Evolutionary conservation across 257 asterid genomes (phyloP).

Genomic region (Hygrophila difformis): DNA sequence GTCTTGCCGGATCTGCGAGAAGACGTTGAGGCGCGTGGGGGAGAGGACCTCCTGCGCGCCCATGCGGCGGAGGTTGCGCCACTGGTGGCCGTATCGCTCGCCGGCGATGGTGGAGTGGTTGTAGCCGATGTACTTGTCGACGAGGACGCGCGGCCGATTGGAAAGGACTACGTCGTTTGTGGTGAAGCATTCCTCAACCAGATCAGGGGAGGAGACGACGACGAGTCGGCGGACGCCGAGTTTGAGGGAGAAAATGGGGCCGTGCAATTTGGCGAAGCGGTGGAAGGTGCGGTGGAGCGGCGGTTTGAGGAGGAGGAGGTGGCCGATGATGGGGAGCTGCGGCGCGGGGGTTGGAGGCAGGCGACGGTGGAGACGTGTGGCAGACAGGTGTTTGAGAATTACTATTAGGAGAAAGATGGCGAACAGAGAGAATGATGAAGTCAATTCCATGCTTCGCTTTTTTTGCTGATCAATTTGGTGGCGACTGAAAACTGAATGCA

Average conservation of each 20-base stretch:
- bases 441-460: too few species aligned
- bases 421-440: too few species aligned
- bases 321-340: conserved; percentile 30
- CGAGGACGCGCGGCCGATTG: conserved; percentile 29
- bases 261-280: conserved; percentile 24
- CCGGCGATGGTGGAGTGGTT: conserved; percentile 33
- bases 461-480: too few species aligned
- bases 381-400: too few species aligned
- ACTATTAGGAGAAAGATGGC: too few species aligned
- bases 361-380: too few species aligned
- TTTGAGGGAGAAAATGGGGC: conserved; percentile 37
- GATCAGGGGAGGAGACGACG: conserved; percentile 31
- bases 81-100: conserved; percentile 33
- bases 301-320: conserved; percentile 37
- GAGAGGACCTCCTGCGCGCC: conserved; percentile 30
- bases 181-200: conserved; percentile 33
- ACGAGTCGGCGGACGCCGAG: conserved; percentile 36
- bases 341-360: conserved; percentile 26
- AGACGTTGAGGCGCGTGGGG: conserved; percentile 27
- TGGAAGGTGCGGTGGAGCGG: conserved; percentile 44
- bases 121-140: conserved; percentile 34
- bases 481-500: too few species aligned
- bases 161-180: conserved; percentile 32
- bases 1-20: conserved; percentile 23
- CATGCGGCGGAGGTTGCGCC: conserved; percentile 41